Base-by-base conservation (phyloP, 2,329 filamentous ascomycete genomes). In the Cytospora paraplurivora region DNA sequence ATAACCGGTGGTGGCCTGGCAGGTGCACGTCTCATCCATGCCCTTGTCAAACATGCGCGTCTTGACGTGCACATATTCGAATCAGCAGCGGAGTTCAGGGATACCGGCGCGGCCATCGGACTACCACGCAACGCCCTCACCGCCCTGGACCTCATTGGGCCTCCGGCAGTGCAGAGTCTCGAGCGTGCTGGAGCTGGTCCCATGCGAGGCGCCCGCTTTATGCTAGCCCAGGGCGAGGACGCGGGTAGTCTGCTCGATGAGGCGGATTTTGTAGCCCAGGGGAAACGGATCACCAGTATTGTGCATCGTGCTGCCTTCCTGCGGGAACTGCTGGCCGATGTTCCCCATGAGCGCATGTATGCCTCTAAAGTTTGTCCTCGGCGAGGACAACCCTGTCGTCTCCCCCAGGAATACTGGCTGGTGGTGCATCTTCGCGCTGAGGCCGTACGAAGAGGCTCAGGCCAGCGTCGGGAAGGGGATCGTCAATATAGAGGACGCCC, bases 351-450 rank as follows among this genome's bases (percentile, higher is more conserved):
- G 0, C 66, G 64, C 1, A 63, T 71, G 66, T 69, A 71, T 34
- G 49, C 66, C 21, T 70, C 68, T 4, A 71, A 74, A 76, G 60
- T 60, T 76, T 13, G 71, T 77, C 34, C 67, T 75, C 1, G 71
- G 71, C 17, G 64, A 68, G 15, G 55, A 71, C 47, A 69, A 73
- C 19, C 65, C 68, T 2, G 69, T 69, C 2, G 68, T 66, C 0
- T 50, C 33, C 0, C 71, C 69, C 0, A 54, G 59, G 15, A 72
- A 71, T 34, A 67, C 64, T 0, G 69, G 69, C 0, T 7, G 17
- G 1, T 72, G 69, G 70, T 0, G 51, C 7, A 34, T 72, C 13
- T 68, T 70, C 69, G 65, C 68, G 15, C 62, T 71, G 1, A 57
- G 68, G 21, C 64, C 70, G 3, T 71, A 65, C 49, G 65, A 34